Conservation (phyloP, 306 rosid genomes). For the Dryas drummondii region DNA sequence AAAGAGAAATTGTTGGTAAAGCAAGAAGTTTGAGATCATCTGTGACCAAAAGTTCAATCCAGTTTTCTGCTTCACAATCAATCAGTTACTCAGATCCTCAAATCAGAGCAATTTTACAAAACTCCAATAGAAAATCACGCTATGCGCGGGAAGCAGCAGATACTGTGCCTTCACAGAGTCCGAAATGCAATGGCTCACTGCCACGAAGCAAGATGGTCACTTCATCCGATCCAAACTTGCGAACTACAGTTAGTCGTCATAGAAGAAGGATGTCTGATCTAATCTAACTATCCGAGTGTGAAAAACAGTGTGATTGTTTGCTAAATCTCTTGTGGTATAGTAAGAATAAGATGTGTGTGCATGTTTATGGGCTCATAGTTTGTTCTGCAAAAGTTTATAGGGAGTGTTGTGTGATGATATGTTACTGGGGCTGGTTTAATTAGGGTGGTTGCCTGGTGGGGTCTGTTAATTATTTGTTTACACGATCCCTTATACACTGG, state of each 20-base stretch:
- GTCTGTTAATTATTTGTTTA: constrained; percentile 32
- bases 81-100: constrained; percentile 59
- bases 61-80: constrained; percentile 75
- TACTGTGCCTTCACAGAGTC: constrained; percentile 41
- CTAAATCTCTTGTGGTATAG: constrained; percentile 24
- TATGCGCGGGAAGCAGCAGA: constrained; percentile 44
- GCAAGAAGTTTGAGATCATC: constrained; percentile 48
- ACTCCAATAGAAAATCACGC: constrained; percentile 49
- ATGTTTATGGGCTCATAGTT: constrained; percentile 20
- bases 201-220: constrained; percentile 50
- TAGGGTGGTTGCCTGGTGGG: constrained; percentile 28
- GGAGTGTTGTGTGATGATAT: constrained; percentile 4
- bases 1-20: constrained; percentile 42
- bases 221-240: constrained; percentile 66
- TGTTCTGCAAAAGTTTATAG: not conserved
- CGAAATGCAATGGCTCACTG: constrained; percentile 47
- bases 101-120: constrained; percentile 51
- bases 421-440: constrained; percentile 25
- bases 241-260: constrained; percentile 50
- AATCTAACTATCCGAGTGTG: constrained; percentile 27
- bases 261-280: constrained; percentile 85
- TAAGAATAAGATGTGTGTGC: constrained; percentile 23
- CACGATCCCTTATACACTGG: constrained; percentile 14
- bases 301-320: not conserved
- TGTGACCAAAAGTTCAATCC: constrained; percentile 55